Percentiles rank a stretch among this genome's conserved stretches.
Evolutionary conservation across 306 rosid species (phyloP).

Genomic region (Carpinus viminea): DNA sequence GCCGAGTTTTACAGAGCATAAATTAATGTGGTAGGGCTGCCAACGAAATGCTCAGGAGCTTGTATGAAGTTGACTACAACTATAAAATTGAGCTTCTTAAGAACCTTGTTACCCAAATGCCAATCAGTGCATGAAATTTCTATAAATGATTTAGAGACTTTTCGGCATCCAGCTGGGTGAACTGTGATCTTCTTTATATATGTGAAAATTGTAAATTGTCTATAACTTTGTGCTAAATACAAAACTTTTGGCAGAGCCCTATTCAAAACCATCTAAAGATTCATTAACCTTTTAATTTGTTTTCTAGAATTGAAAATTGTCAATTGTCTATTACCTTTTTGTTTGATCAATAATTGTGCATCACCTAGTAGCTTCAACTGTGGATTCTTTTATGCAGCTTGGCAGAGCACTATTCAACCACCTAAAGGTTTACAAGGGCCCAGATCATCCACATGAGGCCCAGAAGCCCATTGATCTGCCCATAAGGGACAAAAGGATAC

Average conservation of each 20-base stretch:
- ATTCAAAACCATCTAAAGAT: not conserved
- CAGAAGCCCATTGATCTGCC: slow-evolving; percentile 83
- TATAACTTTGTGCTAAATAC: not conserved
- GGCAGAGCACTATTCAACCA: slow-evolving; percentile 90
- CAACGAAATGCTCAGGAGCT: too few relatives aligned
- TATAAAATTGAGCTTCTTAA: too few relatives aligned
- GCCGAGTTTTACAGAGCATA: too few relatives aligned
- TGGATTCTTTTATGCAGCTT: slow-evolving; percentile 59
- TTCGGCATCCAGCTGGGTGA: not conserved
- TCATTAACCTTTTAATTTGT: not conserved
- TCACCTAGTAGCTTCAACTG: not conserved
- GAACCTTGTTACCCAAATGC: too few relatives aligned
- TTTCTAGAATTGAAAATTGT: not conserved
- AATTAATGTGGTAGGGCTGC: too few relatives aligned
- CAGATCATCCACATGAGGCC: slow-evolving; percentile 90
- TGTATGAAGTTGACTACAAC: too few relatives aligned
- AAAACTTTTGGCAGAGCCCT: not conserved
- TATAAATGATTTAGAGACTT: not conserved
- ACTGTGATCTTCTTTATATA: not conserved
- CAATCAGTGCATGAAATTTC: too few relatives aligned
- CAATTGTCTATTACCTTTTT: not conserved
- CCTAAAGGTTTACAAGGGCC: slow-evolving; percentile 88
- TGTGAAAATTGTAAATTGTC: too few relatives aligned
- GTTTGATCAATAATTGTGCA: slow-evolving; percentile 27
- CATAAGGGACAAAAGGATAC: slow-evolving; percentile 83